Base-by-base conservation (phyloP, 148 eudicot species). In the Simmondsia chinensis region DNA sequence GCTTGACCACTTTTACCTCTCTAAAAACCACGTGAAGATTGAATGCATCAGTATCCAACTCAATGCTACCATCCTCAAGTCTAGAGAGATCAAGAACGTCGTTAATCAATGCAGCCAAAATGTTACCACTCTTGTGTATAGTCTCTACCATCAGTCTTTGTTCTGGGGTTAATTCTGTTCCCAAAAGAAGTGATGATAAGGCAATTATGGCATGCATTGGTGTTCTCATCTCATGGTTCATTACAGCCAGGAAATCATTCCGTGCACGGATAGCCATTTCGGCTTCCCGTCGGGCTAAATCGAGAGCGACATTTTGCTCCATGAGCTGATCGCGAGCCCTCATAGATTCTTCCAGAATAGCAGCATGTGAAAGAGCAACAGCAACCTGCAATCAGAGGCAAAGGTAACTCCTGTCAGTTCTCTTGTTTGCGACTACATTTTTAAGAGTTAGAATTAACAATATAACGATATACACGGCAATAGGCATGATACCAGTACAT, bases 161-260 rank as follows among this genome's bases (percentile, higher is more conserved):
- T 36, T 89, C 93, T 24, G 91, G 85, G 32, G 77, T 77, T 41
- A 84, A 64, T 29, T 84, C 84, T 45, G 82, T 80, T 63, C 76
- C 94, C 52, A 76, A 52, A 33, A 84, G 75, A 66, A 84, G 67
- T 20, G 94, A 80, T 35, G 84, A 84, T 33, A 80, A 57, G 1
- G 88, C 78, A 28, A 74, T 76, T 22, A 81, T 59, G 20, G 97
- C 89, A 68, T 89, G 93, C 94, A 89, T 84, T 30, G 97, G 97
- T 22, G 77, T 89, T 56, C 94, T 84, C 97, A 84, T 89, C 60
- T 82, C 93, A 57, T 75, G 77, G 57, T 79, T 89, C 97, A 89
- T 84, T 9, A 84, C 97, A 39, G 75, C 79, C 25, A 80, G 66
- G 52, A 83, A 89, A 61, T 84, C 88, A 42, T 84, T 84, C 21